Base-by-base conservation (phyloP, 1,284 basidiomycete genomes). In the Ganoderma sinense region DNA sequence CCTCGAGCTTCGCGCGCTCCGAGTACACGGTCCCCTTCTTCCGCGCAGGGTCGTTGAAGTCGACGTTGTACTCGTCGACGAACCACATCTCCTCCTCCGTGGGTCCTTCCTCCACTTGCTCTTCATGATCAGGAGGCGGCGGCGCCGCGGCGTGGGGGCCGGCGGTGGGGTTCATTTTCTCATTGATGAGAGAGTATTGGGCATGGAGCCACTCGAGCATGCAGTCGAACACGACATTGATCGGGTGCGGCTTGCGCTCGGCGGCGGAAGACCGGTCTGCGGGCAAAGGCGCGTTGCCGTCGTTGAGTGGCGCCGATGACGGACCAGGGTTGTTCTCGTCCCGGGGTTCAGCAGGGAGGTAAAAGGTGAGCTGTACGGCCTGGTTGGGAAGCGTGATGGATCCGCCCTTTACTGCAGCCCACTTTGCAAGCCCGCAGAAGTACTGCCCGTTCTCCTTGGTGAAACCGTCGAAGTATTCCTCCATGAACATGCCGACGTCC, bases 381-480 rank as follows among this genome's bases (percentile, higher is more conserved):
- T 45, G 18, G 18, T 20, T n/a, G 5, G 20, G 43, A n/a, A 45
- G 43, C 18, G 43, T 20, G 43, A 45, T 45, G 43, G 18, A 45
- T 20, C 43, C 43, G 20, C 18, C 20, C 10, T 18, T 45, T 7
- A 45, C 43, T 2, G 43, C 43, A 8, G 18, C 20, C 43, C 18
- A 45, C 43, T 45, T 45, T 8, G 43, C 20, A 20, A 20, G 20
- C 20, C 43, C 43, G 43, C 43, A 45, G 43, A 45, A 45, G 43
- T 45, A 45, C 20, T 45, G 18, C 18, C 43, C 43, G 43, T 45
- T 45, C 43, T n/a, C 20, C 43, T 45, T 45, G 6, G 43, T 45
- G 43, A n/a, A 66, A 20, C 43, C 63, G 16, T 73, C 69, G 63
- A 73, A 73, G 61, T 69, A 71, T n/a, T 48, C 18, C 29, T 63